Conservation (phyloP, 306 rosid species). For the Oemleria cerasiformis region DNA sequence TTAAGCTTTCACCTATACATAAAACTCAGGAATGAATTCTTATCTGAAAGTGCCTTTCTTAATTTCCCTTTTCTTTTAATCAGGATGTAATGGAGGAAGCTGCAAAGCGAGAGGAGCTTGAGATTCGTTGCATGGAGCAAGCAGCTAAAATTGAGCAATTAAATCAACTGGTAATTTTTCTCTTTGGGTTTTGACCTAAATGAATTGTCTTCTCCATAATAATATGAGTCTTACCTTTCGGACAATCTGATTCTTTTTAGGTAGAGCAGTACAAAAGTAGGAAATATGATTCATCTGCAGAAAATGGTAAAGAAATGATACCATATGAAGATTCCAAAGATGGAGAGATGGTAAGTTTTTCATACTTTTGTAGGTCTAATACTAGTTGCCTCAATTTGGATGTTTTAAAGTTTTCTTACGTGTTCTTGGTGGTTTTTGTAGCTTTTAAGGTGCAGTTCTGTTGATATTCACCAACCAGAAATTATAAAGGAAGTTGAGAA, state of each 20-base stretch:
- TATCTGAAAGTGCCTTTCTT: background rate
- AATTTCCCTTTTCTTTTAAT: background rate
- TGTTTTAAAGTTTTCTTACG: constrained; percentile 26
- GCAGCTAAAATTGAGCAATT: constrained; percentile 63
- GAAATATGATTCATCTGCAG: constrained; percentile 30
- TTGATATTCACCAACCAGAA: constrained; percentile 33
- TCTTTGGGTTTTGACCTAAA: constrained; percentile 9
- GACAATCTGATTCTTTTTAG: constrained; percentile 32
- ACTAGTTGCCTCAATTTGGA: constrained; percentile 8
- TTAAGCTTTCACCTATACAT: constrained; percentile 3
- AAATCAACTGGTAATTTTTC: constrained; percentile 54
- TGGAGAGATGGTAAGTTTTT: constrained; percentile 40
- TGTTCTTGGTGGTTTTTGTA: constrained; percentile 31
- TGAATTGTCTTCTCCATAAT: constrained; percentile 4
- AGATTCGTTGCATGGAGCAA: constrained; percentile 64
- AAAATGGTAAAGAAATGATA: constrained; percentile 35
- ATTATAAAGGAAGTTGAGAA: constrained; percentile 53
- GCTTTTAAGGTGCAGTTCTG: constrained; percentile 31
- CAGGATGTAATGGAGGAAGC: constrained; percentile 29
- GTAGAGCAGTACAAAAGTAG: constrained; percentile 51
- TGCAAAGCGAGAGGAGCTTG: constrained; percentile 56
- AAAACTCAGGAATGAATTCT: background rate
- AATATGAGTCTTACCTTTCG: constrained; percentile 16
- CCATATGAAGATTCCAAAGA: constrained; percentile 31
- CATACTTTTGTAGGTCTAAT: background rate